These are phyloP conservation scores for Calocera cornea DNA, from an alignment of 768 basidiomycete genomes.

Conservation along the genomic window DNA sequence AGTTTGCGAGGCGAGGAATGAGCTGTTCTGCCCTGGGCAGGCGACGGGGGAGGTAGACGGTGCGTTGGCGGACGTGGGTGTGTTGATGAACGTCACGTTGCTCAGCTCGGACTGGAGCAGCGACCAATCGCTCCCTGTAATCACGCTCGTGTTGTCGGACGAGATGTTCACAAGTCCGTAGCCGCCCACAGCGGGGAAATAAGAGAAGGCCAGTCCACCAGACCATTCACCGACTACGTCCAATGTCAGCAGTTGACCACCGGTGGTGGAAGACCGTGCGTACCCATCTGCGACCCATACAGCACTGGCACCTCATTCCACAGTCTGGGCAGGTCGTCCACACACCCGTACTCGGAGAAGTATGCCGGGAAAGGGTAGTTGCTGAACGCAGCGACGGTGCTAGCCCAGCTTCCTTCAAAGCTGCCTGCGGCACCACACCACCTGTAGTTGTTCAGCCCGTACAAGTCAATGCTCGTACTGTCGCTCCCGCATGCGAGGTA, in stretches of 20 bases:
- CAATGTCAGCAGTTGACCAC: not conserved
- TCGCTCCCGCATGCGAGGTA: conserved; percentile 71
- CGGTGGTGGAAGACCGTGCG: conserved; percentile 77
- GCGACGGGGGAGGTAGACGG: conserved; percentile 35
- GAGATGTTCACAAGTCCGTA: conserved; percentile 80
- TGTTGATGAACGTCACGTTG: conserved; percentile 39
- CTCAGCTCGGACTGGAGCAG: conserved; percentile 50
- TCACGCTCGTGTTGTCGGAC: conserved; percentile 49
- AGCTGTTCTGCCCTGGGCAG: conserved; percentile 51
- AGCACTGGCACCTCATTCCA: conserved; percentile 72
- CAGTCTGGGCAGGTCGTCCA: conserved; percentile 43
- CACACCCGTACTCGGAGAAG: conserved; percentile 81
- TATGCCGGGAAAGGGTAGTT: conserved; percentile 69
- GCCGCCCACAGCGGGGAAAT: conserved; percentile 72
- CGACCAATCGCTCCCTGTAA: conserved; percentile 52
- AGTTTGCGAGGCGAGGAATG: conserved; percentile 48
- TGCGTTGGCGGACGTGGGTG: conserved; percentile 45
- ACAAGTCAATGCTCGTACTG: conserved; percentile 61
- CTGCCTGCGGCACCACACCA: conserved; percentile 61
- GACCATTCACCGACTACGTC: not conserved
- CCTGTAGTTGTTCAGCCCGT: conserved; percentile 57
- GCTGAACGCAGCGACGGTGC: conserved; percentile 23
- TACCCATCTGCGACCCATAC: conserved; percentile 56
- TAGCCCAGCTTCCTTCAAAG: conserved; percentile 28
- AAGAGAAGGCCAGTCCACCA: conserved; percentile 31